A percentile compares a stretch with the other conserved stretches of the same genome.
Evolutionary conservation across 768 basidiomycete species (phyloP).

Genomic region (Fistulinella prunicolor): DNA sequence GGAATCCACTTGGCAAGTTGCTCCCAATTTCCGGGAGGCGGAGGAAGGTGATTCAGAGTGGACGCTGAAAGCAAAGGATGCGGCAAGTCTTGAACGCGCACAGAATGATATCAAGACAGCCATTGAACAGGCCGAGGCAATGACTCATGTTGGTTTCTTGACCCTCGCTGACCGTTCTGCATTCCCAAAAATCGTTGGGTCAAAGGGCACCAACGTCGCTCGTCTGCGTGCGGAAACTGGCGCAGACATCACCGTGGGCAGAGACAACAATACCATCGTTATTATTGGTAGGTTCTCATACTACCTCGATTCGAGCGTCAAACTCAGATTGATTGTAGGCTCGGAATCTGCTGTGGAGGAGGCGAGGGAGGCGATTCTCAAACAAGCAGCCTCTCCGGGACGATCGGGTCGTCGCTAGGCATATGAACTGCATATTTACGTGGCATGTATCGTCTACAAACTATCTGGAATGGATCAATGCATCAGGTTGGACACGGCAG

Average conservation of each 20-base stretch:
- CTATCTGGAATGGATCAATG: slow-evolving; percentile 25
- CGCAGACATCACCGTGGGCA: slow-evolving; percentile 87
- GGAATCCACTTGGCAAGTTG: slow-evolving; percentile 71
- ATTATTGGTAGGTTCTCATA: slow-evolving; percentile 62
- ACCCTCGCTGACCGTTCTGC: slow-evolving; percentile 76
- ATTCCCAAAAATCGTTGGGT: slow-evolving; percentile 92
- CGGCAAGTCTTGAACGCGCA: slow-evolving; percentile 73
- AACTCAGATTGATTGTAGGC: slow-evolving; percentile 41
- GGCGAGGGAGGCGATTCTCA: slow-evolving; percentile 78
- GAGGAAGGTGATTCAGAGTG: slow-evolving; percentile 85
- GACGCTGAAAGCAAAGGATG: slow-evolving; percentile 80
- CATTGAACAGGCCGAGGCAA: slow-evolving; percentile 65
- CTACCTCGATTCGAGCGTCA: background rate
- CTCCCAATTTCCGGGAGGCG: slow-evolving; percentile 71
- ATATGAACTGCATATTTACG: slow-evolving; percentile 21
- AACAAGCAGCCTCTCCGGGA: slow-evolving; percentile 42
- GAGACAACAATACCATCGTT: slow-evolving; percentile 83
- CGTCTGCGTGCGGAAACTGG: slow-evolving; percentile 87
- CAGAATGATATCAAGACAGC: slow-evolving; percentile 63
- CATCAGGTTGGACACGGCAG: slow-evolving; percentile 1
- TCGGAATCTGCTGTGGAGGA: slow-evolving; percentile 61
- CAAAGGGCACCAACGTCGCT: slow-evolving; percentile 87
- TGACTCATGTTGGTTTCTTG: slow-evolving; percentile 81
- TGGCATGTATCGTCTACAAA: slow-evolving; percentile 25
- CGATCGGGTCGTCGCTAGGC: slow-evolving; percentile 23